Evolutionary conservation across 495 filamentous ascomycete genomes (phyloP), one percentile per base, ranked within the genome.

Genomic region (Penicillium atrosanguineum): DNA sequence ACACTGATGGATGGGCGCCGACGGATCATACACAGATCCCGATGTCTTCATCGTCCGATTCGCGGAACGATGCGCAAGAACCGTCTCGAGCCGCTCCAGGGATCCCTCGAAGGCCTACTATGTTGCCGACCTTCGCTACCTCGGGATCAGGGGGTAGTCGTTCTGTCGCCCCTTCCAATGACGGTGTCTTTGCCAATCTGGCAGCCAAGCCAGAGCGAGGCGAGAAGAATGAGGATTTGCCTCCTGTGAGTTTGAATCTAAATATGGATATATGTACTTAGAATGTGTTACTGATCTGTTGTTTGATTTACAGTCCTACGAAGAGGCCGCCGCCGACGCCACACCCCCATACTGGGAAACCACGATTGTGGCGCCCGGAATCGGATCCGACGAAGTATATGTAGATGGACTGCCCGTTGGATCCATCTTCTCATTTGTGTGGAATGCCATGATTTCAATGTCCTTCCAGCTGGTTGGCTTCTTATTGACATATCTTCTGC

Each of bases 311-410:
- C 63, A 97, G 91, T 90, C 92, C 19, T 98, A 98, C 74, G 95
- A 98, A 80, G 91, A 96, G 84, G 94, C 94, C 7, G 94, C 94
- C 9, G 93, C 93, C 16, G 94, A 98, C 73, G 90, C 93, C 19
- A 91, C 94, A 34, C 94, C 94, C 0, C 94, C 95, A 3, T 98
- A 97, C 69, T 98, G 94, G 94, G 94, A 98, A 73, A 97, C 93
- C 16, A 97, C 94, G 2, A 97, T 98, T 61, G 80, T 97, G 50
- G 90, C 93, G 3, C 95, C 94, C 7, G 93, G 93, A 28, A 82
- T 86, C 42, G 87, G 86, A 2, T 79, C 81, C 28, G 91, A 97
- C 63, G 94, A 97, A 70, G 94, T 98, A 44, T 98, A 90, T 67
- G 87, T 97, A 39, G 93, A 98, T 67, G 95, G 94, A 59, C 80